These are phyloP conservation scores for Ilyonectria sp. DNA, from an alignment of 2,329 filamentous ascomycete species.

Conservation along the genomic window DNA sequence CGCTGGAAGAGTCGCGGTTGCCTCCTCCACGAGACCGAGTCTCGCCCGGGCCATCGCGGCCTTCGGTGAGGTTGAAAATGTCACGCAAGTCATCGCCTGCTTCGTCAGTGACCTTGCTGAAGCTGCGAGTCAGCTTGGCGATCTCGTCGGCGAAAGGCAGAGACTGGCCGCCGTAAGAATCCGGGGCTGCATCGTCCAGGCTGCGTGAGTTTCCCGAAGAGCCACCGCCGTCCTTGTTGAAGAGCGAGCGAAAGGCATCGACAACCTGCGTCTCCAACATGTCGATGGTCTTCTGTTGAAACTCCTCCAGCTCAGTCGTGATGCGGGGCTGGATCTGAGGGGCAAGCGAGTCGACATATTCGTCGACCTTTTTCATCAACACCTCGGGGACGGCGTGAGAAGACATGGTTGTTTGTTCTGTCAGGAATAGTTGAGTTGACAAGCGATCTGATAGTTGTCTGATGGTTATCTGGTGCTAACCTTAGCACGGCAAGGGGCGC, in stretches of 20 bases:
- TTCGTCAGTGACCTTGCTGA: constrained; percentile 57
- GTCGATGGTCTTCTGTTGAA: constrained; percentile 63
- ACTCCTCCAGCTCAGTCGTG: constrained; percentile 59
- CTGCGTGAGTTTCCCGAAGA: constrained; percentile 38
- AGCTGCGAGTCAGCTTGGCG: constrained; percentile 57
- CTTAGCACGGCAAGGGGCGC: constrained; percentile 8
- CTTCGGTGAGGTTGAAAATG: constrained; percentile 61
- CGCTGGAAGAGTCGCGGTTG: constrained; percentile 45
- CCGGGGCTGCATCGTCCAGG: constrained; percentile 55
- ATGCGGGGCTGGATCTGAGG: constrained; percentile 64
- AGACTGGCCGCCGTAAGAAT: constrained; percentile 58
- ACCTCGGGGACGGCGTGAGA: constrained; percentile 59
- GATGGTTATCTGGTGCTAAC: too few species aligned
- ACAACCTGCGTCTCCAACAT: constrained; percentile 61
- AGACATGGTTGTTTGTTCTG: constrained; percentile 48
- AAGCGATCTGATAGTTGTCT: constrained; percentile 5
- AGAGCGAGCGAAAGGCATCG: constrained; percentile 61
- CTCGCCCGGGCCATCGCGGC: constrained; percentile 37
- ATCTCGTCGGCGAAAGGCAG: constrained; percentile 64
- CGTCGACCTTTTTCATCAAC: constrained; percentile 60
- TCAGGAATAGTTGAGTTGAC: neutral
- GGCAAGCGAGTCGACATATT: constrained; percentile 63
- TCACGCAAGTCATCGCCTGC: constrained; percentile 60
- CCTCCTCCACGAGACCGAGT: constrained; percentile 48
- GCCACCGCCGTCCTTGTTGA: constrained; percentile 52